Evolutionary conservation across 2,329 filamentous ascomycete species (phyloP).

Genomic region (Colletotrichum shisoi): DNA sequence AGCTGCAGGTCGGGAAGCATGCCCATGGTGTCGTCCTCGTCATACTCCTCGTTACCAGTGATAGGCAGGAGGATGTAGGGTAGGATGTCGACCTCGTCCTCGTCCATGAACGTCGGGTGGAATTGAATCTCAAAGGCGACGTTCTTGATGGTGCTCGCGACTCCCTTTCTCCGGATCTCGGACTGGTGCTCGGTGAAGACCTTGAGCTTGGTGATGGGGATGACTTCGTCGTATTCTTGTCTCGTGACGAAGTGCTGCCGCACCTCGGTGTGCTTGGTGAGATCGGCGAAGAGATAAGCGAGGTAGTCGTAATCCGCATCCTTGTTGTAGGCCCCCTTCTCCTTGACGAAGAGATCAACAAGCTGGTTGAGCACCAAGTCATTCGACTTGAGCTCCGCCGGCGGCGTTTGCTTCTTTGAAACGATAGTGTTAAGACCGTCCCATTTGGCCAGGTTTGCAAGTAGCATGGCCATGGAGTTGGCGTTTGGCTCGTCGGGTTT

Average conservation of each 20-base stretch:
- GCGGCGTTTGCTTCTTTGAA: conserved; percentile 70
- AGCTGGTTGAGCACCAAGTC: conserved; percentile 84
- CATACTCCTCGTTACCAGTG: conserved; percentile 86
- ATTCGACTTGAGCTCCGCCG: conserved; percentile 75
- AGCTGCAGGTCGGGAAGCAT: conserved; percentile 94
- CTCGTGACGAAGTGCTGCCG: conserved; percentile 76
- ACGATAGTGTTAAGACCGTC: conserved; percentile 75
- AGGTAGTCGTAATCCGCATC: conserved; percentile 90
- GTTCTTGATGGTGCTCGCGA: conserved; percentile 96
- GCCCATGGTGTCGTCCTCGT: conserved; percentile 81
- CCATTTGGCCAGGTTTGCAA: conserved; percentile 89
- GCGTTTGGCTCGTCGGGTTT: conserved; percentile 79
- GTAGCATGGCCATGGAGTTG: conserved; percentile 86
- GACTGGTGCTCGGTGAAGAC: conserved; percentile 94
- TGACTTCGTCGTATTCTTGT: conserved; percentile 79
- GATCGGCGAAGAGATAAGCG: conserved; percentile 90
- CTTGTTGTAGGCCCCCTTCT: conserved; percentile 82
- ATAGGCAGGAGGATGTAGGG: conserved; percentile 90
- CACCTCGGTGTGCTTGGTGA: conserved; percentile 81
- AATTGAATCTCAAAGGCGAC: conserved; percentile 81
- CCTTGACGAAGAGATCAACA: conserved; percentile 94
- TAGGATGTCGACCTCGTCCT: conserved; percentile 78
- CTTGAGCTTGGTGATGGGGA: conserved; percentile 90
- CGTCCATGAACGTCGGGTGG: conserved; percentile 74
- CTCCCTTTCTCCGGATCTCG: conserved; percentile 84